Percentiles rank a stretch among this genome's conserved stretches.
Evolutionary conservation across 352 stramenopile species (phyloP).

Genomic region (Pythium utonaiense): DNA sequence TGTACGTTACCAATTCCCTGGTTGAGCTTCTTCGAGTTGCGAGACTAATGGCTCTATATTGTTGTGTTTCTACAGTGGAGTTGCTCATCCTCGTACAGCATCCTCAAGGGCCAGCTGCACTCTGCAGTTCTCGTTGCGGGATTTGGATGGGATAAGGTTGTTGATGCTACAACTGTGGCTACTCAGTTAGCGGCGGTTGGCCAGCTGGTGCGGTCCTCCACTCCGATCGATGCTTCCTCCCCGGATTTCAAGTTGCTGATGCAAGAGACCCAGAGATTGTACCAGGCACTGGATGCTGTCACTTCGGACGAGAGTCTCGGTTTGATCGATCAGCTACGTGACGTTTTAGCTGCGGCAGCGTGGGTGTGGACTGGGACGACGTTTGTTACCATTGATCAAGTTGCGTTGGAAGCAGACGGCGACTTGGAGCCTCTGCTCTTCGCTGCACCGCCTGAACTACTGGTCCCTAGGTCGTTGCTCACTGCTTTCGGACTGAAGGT

Average conservation of each 20-base stretch:
- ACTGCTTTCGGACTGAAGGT: constrained; percentile 48
- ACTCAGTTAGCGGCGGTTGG: constrained; percentile 53
- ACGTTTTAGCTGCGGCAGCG: constrained; percentile 35
- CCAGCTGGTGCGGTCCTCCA: not conserved
- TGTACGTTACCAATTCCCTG: constrained; percentile 33
- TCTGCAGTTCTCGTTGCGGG: constrained; percentile 48
- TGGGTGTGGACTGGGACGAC: constrained; percentile 74
- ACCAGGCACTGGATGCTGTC: constrained; percentile 45
- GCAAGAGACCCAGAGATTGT: constrained; percentile 53
- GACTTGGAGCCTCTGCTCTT: constrained; percentile 61
- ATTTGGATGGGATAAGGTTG: constrained; percentile 50
- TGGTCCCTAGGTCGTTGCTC: constrained; percentile 60
- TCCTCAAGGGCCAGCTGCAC: constrained; percentile 50
- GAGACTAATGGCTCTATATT: constrained; percentile 2
- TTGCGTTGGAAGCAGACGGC: constrained; percentile 42
- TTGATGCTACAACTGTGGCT: constrained; percentile 31
- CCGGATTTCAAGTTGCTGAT: constrained; percentile 18
- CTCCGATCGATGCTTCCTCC: not conserved
- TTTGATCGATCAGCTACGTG: constrained; percentile 10
- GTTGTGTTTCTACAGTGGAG: constrained; percentile 42
- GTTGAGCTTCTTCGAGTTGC: not conserved
- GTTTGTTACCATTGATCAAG: constrained; percentile 49
- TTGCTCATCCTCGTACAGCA: constrained; percentile 49
- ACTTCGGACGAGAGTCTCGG: constrained; percentile 26
- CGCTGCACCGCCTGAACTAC: constrained; percentile 44